Evolutionary conservation across 805 yeast species (phyloP), one percentile per base, ranked within the genome.

Genomic region (Naumovozyma castellii): DNA sequence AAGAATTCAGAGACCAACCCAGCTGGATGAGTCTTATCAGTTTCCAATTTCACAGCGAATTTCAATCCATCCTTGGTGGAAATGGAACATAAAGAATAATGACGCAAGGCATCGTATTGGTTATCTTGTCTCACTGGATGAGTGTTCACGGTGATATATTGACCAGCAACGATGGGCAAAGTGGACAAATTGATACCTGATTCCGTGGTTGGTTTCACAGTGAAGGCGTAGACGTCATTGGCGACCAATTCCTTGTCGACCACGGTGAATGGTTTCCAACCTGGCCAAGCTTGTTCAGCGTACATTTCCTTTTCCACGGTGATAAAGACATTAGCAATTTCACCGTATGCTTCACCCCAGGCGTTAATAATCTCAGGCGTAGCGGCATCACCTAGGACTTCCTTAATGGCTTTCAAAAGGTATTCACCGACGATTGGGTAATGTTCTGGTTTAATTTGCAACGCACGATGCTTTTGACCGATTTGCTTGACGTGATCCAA

Each of bases 321-420:
- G 46, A 81, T 80, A 46, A 80, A 65, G 8, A 76, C 56, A 41
- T 75, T 69, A 4, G 87, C 87, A 44, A 80, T 65, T 42, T 71
- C 73, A 29, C 70, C 72, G 55, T 81, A 80, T 4, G 88, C 87
- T 32, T 64, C 69, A 18, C 67, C 64, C 84, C 86, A 81, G 9
- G 85, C 84, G 18, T 63, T 68, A 34, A 78, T 48, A 39, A 81
- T 73, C 32, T 68, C 76, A 3, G 65, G 68, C 15, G 76, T 75
- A n/a, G 84, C 84, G n/a, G 66, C 69, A 33, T 62, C 69, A 4
- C 84, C 84, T 28, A 80, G 61, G 32, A 76, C 67, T 40, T 70
- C 69, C 32, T 58, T 54, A 57, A 82, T 67, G 12, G 85, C 75
- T 19, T 62, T 61, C 25, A 80, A 53, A n/a, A 82, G 58, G 43